Base-by-base conservation (phyloP, 768 basidiomycete genomes). In the Serendipita indica region DNA sequence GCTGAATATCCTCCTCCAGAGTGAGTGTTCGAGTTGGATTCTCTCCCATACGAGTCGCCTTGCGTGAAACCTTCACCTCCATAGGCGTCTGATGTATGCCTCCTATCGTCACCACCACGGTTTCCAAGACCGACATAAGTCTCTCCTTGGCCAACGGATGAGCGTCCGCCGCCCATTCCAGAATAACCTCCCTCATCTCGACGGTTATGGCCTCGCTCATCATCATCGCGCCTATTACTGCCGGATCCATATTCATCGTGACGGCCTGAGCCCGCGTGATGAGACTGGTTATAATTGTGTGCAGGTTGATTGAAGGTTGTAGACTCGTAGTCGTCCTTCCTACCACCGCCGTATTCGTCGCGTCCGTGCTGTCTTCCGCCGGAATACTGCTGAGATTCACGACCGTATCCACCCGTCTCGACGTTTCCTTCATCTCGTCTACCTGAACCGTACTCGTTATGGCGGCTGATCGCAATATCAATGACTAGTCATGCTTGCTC, bases 121-220 rank as follows among this genome's bases (percentile, higher is more conserved):
- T 54, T 54, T 5, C 41, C 41, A 4, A 54, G 25, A n/a, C 12
- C 49, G 30, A 54, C 49, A 54, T 54, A 54, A 18, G 25, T 54
- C 49, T 54, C 49, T 27, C 49, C 49, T 7, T 16, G n/a, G 4
- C 49, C 49, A 20, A 54, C 32, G n/a, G 49, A 18, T 4, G 49
- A 7, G n/a, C 49, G 49, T 22, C 49, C 49, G n/a, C 49, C 32
- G 12, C 45, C 22, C 7, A 18, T 18, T 30, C 32, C 49, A 27
- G 22, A 33, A 4, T 28, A 18, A 54, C 49, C 49, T 12, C n/a
- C 49, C 32, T 4, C n/a, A n/a, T 43, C 41, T 10, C 35, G 14
- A 27, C 43, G 10, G 43, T 27, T 7, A 27, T 27, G 13, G 12
- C 30, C 16, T 7, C 25, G 49, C 10, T 54, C 49, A n/a, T 54